Evolutionary conservation across 2,329 filamentous ascomycete genomes (phyloP), one percentile per base, ranked within the genome.

Genomic region (Fusarium sp.): DNA sequence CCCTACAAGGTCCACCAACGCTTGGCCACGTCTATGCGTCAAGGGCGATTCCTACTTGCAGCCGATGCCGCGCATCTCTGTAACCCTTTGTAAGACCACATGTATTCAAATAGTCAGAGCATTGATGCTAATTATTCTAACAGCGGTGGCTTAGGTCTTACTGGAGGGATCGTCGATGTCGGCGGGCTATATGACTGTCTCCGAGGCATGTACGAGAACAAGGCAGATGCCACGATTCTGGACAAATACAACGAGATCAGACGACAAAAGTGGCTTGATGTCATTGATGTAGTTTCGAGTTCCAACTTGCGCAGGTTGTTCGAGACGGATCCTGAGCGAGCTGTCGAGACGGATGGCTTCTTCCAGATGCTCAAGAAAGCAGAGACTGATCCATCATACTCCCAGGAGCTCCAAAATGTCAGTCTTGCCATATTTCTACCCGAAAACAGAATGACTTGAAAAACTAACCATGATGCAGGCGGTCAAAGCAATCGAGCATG

Each of bases 1-100:
- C 90, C 90, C 0, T 92, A 92, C 80, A 87, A 85, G 69, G 86
- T 91, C 79, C 90, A 92, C 74, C 90, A 92, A 78, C 85, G 90
- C 8, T 89, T 89, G 69, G 89, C 89, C 4, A 83, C 85, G 3
- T 84, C 82, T 11, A 90, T 91, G 79, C 85, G 89, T n/a, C 86
- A 88, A 1, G 90, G 90, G 0, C 86, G 87, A 8, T 82, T 91
- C 43, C 67, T 91, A 6, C 82, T 92, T 0, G 89, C 87, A 2
- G 90, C 89, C 0, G 90, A 92, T 80, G 90, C 90, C 3, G 90
- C 90, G 4, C 90, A 92, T 62, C 72, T 87, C 17, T 87, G 86
- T 76, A 88, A 87, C 76, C 85, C 86, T 1, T 87, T 73, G 71
- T 73, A 22, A 56, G 71, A 17, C 2, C 4, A 12, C 8, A 10